phyloP scores from a whole-genome alignment of 2,329 filamentous ascomycete genomes.

The Verticillium dahliae region DNA sequence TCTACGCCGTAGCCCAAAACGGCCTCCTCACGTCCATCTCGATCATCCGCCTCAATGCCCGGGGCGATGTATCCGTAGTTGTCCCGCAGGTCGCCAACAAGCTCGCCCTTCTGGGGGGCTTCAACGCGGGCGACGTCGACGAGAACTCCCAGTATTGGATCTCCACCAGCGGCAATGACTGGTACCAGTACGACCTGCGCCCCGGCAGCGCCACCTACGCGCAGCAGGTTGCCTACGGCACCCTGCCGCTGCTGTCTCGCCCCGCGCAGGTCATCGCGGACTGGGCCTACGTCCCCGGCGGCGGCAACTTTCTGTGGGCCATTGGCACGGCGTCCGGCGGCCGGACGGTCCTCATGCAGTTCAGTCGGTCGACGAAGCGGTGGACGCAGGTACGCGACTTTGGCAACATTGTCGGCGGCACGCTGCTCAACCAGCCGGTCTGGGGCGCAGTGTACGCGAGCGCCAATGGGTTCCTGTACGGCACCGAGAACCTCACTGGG shows the following conservation, averaged over 20 bases:
- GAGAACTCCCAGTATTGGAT: constrained; percentile 12
- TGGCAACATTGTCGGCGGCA: constrained; percentile 6
- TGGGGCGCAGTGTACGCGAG: constrained; percentile 13
- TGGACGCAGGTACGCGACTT: constrained; percentile 6
- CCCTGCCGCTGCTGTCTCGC: neutral
- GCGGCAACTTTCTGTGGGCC: constrained; percentile 10
- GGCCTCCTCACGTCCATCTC: neutral
- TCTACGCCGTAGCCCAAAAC: constrained; percentile 12
- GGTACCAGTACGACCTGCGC: constrained; percentile 12
- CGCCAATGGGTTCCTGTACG: constrained; percentile 11
- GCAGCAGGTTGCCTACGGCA: constrained; percentile 1
- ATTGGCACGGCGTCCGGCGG: constrained; percentile 5
- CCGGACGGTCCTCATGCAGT: constrained; percentile 10
- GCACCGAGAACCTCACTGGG: constrained; percentile 13
- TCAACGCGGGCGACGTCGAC: constrained; percentile 16
- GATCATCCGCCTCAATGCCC: constrained; percentile 15
- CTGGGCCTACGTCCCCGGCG: constrained; percentile 14
- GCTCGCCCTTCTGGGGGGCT: constrained; percentile 3
- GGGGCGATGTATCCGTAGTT: constrained; percentile 7
- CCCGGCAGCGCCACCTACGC: constrained; percentile 13
- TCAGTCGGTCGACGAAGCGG: constrained; percentile 4
- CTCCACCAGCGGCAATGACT: constrained; percentile 8
- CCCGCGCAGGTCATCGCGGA: constrained; percentile 6
- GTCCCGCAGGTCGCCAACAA: neutral
- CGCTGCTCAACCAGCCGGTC: constrained; percentile 1